Percentiles rank a stretch among this genome's conserved stretches.
phyloP scores from a whole-genome alignment of 495 filamentous ascomycete species.

The Staphylotrichum longicolle region DNA sequence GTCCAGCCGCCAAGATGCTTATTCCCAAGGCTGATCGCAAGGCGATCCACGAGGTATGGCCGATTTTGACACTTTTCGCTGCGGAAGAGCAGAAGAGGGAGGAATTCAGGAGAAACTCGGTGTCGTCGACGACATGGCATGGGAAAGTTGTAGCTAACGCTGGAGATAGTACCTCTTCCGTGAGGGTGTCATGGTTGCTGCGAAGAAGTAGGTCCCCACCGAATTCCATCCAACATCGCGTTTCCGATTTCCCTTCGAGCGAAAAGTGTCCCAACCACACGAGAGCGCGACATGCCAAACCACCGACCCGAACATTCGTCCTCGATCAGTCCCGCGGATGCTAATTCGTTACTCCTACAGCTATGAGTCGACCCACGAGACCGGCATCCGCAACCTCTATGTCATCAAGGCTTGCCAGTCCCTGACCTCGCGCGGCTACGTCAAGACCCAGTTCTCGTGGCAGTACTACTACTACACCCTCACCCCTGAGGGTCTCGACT shows the following conservation, averaged over 20 bases:
- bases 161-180: conserved; percentile 90
- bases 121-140: neutral
- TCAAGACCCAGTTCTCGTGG: conserved; percentile 99
- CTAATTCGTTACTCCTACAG: conserved; percentile 31
- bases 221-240: conserved; percentile 16
- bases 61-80: conserved; percentile 13
- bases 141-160: conserved; percentile 36
- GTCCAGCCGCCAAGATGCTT: conserved; percentile 68
- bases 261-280: neutral
- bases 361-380: conserved; percentile 42
- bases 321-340: conserved; percentile 18
- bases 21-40: conserved; percentile 99
- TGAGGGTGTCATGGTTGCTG: conserved; percentile 98
- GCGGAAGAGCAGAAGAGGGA: neutral
- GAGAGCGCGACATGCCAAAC: neutral
- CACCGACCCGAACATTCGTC: neutral
- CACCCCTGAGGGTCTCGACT: conserved; percentile 98
- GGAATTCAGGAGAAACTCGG: neutral
- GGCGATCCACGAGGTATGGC: conserved; percentile 84
- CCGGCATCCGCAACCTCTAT: conserved; percentile 88
- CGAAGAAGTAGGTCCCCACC: conserved; percentile 67
- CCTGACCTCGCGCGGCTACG: conserved; percentile 91
- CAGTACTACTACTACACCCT: conserved; percentile 99
- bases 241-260: conserved; percentile 11
- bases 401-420: conserved; percentile 99